Conservation (phyloP, 306 rosid genomes). For the Sechiopsis laciniata region DNA sequence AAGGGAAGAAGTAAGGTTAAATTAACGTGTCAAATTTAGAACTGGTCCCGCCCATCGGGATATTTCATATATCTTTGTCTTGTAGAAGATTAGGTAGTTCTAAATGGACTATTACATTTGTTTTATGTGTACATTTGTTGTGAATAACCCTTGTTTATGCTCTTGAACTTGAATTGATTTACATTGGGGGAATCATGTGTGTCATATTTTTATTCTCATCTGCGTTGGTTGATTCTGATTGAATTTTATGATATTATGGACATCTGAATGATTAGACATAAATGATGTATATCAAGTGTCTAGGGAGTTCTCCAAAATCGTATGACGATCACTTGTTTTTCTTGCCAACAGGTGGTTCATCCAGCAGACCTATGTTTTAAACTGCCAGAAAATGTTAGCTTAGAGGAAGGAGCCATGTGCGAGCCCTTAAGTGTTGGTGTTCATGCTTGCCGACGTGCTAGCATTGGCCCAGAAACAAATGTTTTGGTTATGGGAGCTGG, state of each 20-base stretch:
- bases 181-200: neutral
- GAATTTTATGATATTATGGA: neutral
- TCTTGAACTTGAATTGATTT: neutral
- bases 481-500: conserved; percentile 89
- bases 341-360: conserved; percentile 59
- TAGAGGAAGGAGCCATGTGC: conserved; percentile 96
- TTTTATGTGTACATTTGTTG: neutral
- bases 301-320: neutral
- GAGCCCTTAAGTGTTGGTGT: conserved; percentile 91
- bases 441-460: conserved; percentile 86
- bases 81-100: neutral
- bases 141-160: neutral
- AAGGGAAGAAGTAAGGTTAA: neutral
- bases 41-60: neutral
- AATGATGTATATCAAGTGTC: neutral
- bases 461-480: conserved; percentile 71
- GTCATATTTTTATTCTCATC: neutral
- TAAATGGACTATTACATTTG: neutral
- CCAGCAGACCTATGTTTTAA: conserved; percentile 82
- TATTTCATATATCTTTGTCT: neutral
- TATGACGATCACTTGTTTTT: conserved; percentile 24
- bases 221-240: neutral
- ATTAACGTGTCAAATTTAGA: neutral
- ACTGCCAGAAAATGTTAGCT: conserved; percentile 75
- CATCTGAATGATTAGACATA: neutral